These are phyloP conservation scores for Inosperma sp. DNA, from an alignment of 768 basidiomycete genomes.

Conservation along the genomic window DNA sequence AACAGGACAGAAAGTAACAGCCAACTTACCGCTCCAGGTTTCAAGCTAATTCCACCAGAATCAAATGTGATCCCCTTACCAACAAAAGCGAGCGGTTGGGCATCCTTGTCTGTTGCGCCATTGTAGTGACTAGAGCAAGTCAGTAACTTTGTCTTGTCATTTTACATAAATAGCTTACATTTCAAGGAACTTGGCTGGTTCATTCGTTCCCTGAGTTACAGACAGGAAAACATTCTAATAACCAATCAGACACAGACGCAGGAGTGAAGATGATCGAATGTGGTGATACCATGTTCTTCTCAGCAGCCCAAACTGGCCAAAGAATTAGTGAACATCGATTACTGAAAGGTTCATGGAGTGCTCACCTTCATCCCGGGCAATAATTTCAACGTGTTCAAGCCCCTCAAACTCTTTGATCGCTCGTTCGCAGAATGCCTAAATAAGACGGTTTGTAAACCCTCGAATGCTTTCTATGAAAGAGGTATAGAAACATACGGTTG, in stretches of 20 bases:
- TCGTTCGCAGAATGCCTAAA: conserved; percentile 65
- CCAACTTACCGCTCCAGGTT: conserved; percentile 57
- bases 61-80: conserved; percentile 92
- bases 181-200: conserved; percentile 85
- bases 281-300: conserved; percentile 69
- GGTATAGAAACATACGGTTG: conserved; percentile 47
- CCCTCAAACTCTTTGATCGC: conserved; percentile 62
- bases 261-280: not conserved
- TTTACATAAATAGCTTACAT: conserved; percentile 43
- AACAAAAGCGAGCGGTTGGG: conserved; percentile 66
- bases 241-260: not conserved
- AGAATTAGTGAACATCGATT: conserved; percentile 5
- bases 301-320: conserved; percentile 65
- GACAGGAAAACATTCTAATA: conserved; percentile 79
- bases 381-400: conserved; percentile 61
- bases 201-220: conserved; percentile 74
- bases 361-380: conserved; percentile 70
- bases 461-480: not conserved
- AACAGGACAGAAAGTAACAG: not conserved
- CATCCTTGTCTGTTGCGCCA: conserved; percentile 54
- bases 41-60: conserved; percentile 82
- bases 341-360: not conserved
- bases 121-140: conserved; percentile 64
- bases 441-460: not conserved
- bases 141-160: not conserved